Percentiles rank a stretch among this genome's conserved stretches.
Evolutionary conservation across 305 asterid genomes (phyloP).

Genomic region (Fraxinus latifolia): DNA sequence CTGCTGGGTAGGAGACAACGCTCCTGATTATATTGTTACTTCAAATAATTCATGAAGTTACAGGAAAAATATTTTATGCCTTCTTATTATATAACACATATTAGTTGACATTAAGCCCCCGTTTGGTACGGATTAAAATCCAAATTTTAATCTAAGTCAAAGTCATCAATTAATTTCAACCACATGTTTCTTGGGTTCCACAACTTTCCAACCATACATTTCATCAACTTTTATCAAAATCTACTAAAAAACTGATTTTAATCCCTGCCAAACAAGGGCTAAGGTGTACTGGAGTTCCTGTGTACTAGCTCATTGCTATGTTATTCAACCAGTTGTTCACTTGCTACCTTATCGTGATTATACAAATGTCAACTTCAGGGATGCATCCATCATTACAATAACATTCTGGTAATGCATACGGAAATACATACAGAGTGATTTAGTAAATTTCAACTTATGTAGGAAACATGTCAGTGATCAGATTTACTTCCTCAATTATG

Average conservation of each 20-base stretch:
- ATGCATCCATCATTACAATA: slow-evolving; percentile 7
- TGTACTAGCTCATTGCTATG: background rate
- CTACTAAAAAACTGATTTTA: background rate
- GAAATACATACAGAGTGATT: background rate
- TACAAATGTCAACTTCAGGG: background rate
- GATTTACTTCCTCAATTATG: slow-evolving; percentile 12
- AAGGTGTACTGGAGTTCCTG: background rate
- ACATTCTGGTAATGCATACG: background rate
- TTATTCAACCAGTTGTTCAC: slow-evolving; percentile 3
- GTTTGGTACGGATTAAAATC: background rate
- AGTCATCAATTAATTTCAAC: background rate
- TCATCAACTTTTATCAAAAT: background rate
- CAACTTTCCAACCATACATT: background rate
- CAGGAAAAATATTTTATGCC: background rate
- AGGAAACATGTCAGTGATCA: background rate
- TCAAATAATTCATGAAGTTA: slow-evolving; percentile 4
- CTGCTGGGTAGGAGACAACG: background rate
- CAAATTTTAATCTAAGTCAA: background rate
- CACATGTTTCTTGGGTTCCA: background rate
- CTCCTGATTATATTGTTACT: background rate
- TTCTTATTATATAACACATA: background rate
- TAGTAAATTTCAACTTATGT: background rate
- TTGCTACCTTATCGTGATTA: slow-evolving; percentile 7
- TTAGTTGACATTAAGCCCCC: background rate
- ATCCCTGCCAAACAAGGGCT: background rate